Evolutionary conservation across 257 asterid genomes (phyloP), one percentile per base, ranked within the genome.

Genomic region (Primulina huaijiensis): DNA sequence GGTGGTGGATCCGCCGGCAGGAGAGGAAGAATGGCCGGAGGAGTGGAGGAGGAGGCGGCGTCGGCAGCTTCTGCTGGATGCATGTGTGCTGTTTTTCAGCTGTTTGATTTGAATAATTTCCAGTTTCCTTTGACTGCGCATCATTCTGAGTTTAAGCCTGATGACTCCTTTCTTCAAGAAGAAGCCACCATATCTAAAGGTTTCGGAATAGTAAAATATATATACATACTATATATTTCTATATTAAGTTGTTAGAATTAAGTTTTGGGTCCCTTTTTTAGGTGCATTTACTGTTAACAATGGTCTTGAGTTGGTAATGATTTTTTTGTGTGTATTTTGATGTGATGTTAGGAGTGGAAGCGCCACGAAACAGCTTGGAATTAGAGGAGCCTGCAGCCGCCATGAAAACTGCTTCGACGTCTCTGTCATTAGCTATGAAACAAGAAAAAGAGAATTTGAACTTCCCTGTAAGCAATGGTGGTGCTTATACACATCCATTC

Each of bases 301-400:
- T 5, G 31, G 33, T 2, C 1, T 20, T 34, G 8, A 16, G 19
- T 23, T 67, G 25, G 4, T 8, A 40, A n/a, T 30, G 68, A 17
- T 25, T 6, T 33, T 23, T 6, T 19, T 57, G 50, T 50, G 20
- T 46, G 3, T 50, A 50, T 16, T 50, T 17, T 50, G 57, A 16
- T 40, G 6, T 67, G 62, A 73, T 82, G 82, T 3, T 84, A 88
- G 97, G 96, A 30, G 68, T 88, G 8, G 93, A 87, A 72, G 97
- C 96, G 43, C 98, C 96, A 64, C 88, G 98, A 71, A 92, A 90
- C 80, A 92, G 96, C 77, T 77, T 90, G 92, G 98, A 92, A 55
- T 12, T 80, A 37, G 89, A 77, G 27, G 86, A 80, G 63, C 66
- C 82, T 50, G 19, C n/a, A 11, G 17, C 38, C 30, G n/a, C 65